Conservation (phyloP, 805 yeast species). For the Candida vaughaniae region DNA sequence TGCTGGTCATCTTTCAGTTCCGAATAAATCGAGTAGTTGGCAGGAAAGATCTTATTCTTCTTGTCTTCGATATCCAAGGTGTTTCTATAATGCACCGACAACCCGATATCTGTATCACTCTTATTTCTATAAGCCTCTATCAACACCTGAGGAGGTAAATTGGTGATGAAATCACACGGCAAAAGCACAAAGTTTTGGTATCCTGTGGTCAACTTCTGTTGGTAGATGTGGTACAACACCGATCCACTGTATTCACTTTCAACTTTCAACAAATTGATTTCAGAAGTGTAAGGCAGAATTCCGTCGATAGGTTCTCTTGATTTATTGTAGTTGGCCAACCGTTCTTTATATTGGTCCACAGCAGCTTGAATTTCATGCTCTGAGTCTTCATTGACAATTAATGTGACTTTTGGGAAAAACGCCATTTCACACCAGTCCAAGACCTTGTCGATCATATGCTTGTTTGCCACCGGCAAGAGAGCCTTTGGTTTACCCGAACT, state of each 20-base stretch:
- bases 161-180: conserved; percentile 94
- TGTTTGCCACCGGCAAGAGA: conserved; percentile 82
- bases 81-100: conserved; percentile 76
- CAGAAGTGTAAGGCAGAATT: conserved; percentile 10
- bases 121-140: conserved; percentile 80
- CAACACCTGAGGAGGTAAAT: conserved; percentile 84
- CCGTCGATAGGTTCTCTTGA: conserved; percentile 16
- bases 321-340: conserved; percentile 13
- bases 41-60: conserved; percentile 55
- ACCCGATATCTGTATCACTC: conserved; percentile 64
- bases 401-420: conserved; percentile 65
- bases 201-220: conserved; percentile 19
- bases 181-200: conserved; percentile 60
- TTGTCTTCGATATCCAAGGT: conserved; percentile 75
- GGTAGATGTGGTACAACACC: conserved; percentile 48
- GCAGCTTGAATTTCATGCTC: conserved; percentile 47
- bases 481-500: conserved; percentile 78
- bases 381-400: conserved; percentile 55
- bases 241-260: conserved; percentile 57
- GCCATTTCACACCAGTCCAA: conserved; percentile 93
- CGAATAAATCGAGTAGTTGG: conserved; percentile 66
- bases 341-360: conserved; percentile 44
- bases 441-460: conserved; percentile 83
- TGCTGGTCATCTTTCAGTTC: conserved; percentile 43
- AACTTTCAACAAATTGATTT: conserved; percentile 22